Evolutionary conservation across 306 rosid species (phyloP), one percentile per base, ranked within the genome.

Genomic region (Pyrus pyrifolia): DNA sequence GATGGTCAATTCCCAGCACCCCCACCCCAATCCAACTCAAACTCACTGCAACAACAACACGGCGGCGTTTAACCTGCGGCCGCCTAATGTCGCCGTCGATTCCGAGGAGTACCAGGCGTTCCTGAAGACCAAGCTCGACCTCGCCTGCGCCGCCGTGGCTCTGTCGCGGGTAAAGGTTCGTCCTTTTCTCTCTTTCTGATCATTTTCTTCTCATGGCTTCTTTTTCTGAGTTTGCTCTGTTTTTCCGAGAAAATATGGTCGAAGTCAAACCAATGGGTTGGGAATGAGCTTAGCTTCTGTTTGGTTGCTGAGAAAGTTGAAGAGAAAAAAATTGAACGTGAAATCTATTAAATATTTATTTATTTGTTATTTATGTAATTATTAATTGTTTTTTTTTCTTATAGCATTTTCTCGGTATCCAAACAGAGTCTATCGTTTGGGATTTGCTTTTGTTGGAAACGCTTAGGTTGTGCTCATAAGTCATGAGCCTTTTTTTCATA

Each of bases 121-220:
- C 53, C 98, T 94, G 68, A 94, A 91, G 79, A 90, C 84, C 90
- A 90, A 90, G 76, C 98, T 94, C 79, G 81, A 94, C 57, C 92
- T 90, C 31, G 98, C 98, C 18, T 94, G 98, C 42, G 98, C 98
- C 57, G 97, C 96, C 15, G 93, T 90, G 6, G 98, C 98, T 11
- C 40, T 85, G 75, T 67, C 96, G 65, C 84, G 96, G 86, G 97
- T 93, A 82, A 74, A 73, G 71, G 57, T 76, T 44, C 25, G 44
- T 51, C 19, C 6, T 49, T 49, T 31, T 49, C 60, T 30, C 8
- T 73, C 22, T 35, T 30, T 57, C 46, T 2, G 31, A n/a, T 6
- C 11, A 22, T 58, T 55, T 65, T 70, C 13, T 4, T 61, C 13
- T 76, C 38, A 2, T 25, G 23, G 15, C 23, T 35, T 31, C 55